Evolutionary conservation across 2,329 filamentous ascomycete genomes (phyloP), one percentile per base, ranked within the genome.

Genomic region (Hymenotorrendiella dingleyae): DNA sequence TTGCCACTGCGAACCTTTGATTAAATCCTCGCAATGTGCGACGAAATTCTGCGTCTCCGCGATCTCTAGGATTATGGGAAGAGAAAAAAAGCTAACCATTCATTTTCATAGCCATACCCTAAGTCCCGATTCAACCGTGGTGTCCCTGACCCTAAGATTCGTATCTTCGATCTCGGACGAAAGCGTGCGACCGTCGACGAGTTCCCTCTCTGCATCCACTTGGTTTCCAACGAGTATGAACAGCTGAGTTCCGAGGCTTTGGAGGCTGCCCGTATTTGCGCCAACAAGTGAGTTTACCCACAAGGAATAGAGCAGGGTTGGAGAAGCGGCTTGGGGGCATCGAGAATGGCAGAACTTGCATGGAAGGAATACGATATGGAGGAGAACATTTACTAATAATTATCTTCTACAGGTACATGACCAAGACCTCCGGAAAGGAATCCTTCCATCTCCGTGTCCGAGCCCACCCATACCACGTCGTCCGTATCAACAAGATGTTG

Each of bases 401-500:
- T 19, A 22, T 22, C 42, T 24, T 43, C 34, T n/a, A n/a, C 33
- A 63, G 61, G 48, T 67, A 84, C 76, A 70, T 85, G 56, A 78
- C 82, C 71, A 84, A 84, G 78, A 69, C 72, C 62, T 70, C 73
- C 61, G 81, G 81, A 69, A 85, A 85, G 76, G 81, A 85, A 65
- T 70, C 72, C 66, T 85, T 85, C 78, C 81, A 85, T 69, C 72
- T 85, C 59, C 80, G 81, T 62, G 77, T 85, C 67, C 81, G 93
- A 68, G 90, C 89, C 67, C 93, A 98, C 82, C 93, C 93, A 60
- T 98, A 87, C 88, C 93, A 98, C 81, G 93, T 98, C 75, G 86
- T 98, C 80, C 93, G 93, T 76, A 98, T 98, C 90, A 98, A 98
- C 89, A 98, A 98, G 86, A 98, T 98, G 93, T 91, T 98, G 88